phyloP scores from a whole-genome alignment of 371 early-diverging fungal species.

The Spraguea lophii region DNA sequence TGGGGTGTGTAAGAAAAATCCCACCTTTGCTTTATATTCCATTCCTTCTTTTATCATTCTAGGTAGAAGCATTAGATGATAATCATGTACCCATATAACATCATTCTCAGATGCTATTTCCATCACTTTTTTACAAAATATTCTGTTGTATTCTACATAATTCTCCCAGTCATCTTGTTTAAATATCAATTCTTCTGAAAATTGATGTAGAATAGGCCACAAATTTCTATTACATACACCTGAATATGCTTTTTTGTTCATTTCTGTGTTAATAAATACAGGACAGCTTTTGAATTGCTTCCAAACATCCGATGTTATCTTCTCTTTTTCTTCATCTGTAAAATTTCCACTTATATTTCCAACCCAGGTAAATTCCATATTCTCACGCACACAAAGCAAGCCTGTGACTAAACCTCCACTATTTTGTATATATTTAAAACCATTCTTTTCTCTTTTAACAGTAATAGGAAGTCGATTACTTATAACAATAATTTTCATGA shows the following conservation, averaged over 20 bases:
- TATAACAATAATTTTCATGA: constrained; percentile 61
- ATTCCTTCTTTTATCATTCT: constrained; percentile 53
- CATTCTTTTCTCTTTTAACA: constrained; percentile 52
- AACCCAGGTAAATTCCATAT: constrained; percentile 87
- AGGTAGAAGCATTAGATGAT: constrained; percentile 90
- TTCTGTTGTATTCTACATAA: constrained; percentile 66
- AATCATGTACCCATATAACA: constrained; percentile 96
- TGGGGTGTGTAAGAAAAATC: constrained; percentile 92
- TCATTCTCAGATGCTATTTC: constrained; percentile 65
- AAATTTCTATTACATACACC: constrained; percentile 80
- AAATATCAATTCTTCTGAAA: constrained; percentile 77
- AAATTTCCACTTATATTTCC: constrained; percentile 81
- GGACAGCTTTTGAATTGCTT: constrained; percentile 69
- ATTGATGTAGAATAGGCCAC: constrained; percentile 96
- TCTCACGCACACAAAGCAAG: constrained; percentile 67
- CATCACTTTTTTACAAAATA: constrained; percentile 65
- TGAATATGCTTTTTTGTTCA: constrained; percentile 87
- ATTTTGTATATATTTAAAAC: constrained; percentile 57
- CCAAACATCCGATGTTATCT: constrained; percentile 53
- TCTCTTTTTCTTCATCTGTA: constrained; percentile 56
- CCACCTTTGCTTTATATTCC: constrained; percentile 59
- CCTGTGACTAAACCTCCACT: constrained; percentile 92
- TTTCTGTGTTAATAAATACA: constrained; percentile 75
- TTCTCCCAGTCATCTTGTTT: constrained; percentile 75
- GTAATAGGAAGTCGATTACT: constrained; percentile 97